These are phyloP conservation scores for Drosera capensis DNA, from an alignment of 148 eudicot species.

Conservation along the genomic window DNA sequence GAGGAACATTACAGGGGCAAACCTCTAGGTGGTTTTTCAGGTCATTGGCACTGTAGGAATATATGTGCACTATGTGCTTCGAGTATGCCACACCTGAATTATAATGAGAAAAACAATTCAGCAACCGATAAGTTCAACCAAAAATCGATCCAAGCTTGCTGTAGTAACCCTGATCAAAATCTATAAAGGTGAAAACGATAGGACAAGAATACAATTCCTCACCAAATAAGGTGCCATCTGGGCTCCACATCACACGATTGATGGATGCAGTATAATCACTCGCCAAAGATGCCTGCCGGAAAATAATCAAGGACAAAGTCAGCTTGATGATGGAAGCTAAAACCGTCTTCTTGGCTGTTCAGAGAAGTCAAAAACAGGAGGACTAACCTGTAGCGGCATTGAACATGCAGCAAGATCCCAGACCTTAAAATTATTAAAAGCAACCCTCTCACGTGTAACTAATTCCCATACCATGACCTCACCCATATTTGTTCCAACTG, in stretches of 20 bases:
- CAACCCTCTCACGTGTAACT: slow-evolving; percentile 26
- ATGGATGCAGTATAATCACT: slow-evolving; percentile 39
- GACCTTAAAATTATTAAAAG: slow-evolving; percentile 31
- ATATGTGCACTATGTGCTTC: slow-evolving; percentile 52
- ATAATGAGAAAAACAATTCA: too few species aligned
- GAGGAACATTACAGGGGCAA: slow-evolving; percentile 2
- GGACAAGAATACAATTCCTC: slow-evolving; percentile 1
- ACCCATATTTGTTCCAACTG: slow-evolving; percentile 62
- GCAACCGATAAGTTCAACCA: slow-evolving; percentile 1
- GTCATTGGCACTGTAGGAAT: slow-evolving; percentile 25
- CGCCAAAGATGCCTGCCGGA: slow-evolving; percentile 35
- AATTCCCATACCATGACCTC: slow-evolving; percentile 57
- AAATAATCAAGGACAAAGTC: slow-evolving; percentile 1
- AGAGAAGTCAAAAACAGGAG: background rate
- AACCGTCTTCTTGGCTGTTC: background rate
- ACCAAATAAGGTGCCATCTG: slow-evolving; percentile 52
- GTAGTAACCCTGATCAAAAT: too few species aligned
- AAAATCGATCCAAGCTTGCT: too few species aligned
- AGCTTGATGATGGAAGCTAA: background rate
- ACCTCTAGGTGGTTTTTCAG: slow-evolving; percentile 50
- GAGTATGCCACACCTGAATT: slow-evolving; percentile 55
- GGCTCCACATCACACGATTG: slow-evolving; percentile 63
- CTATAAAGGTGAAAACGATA: background rate
- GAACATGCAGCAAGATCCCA: slow-evolving; percentile 48
- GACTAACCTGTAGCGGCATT: slow-evolving; percentile 34